phyloP scores from a whole-genome alignment of 306 rosid species.

The Gillenia trifoliata region DNA sequence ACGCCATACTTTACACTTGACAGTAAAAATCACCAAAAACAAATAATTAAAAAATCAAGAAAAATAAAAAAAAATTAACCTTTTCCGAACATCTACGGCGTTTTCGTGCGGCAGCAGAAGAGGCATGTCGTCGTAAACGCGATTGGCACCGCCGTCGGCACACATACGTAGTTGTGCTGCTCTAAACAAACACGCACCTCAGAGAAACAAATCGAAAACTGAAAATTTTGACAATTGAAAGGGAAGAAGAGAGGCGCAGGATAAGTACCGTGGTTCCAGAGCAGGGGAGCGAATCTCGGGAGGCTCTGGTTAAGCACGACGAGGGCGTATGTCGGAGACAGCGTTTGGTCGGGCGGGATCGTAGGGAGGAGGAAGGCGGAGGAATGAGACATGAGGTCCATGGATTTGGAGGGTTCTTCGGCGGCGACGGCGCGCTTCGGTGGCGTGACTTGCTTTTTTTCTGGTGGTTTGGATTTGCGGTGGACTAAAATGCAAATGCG shows the following conservation, averaged over 20 bases:
- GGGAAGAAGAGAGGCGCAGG: neutral
- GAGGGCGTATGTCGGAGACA: constrained; percentile 46
- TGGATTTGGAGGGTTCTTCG: neutral
- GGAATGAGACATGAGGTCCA: constrained; percentile 62
- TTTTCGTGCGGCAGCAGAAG: constrained; percentile 50
- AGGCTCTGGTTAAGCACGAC: constrained; percentile 75
- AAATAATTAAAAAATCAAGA: neutral
- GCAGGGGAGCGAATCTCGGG: constrained; percentile 74
- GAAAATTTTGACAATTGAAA: neutral
- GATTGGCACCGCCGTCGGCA: constrained; percentile 97
- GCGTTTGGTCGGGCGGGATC: constrained; percentile 12
- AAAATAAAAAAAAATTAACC: constrained; percentile 25
- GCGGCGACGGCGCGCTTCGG: neutral
- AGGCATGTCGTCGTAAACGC: constrained; percentile 82
- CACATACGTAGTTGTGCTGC: constrained; percentile 72
- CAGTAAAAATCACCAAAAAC: neutral
- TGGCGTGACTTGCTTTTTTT: neutral
- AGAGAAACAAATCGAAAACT: neutral
- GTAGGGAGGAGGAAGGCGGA: constrained; percentile 63
- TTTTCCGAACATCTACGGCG: constrained; percentile 54
- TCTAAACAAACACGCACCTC: constrained; percentile 25
- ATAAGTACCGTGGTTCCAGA: constrained; percentile 77
- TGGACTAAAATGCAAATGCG: neutral
- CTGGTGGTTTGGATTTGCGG: neutral
- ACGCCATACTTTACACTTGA: neutral